Evolutionary conservation across 2,329 filamentous ascomycete genomes (phyloP).

Genomic region (Trichoderma pleuroti): DNA sequence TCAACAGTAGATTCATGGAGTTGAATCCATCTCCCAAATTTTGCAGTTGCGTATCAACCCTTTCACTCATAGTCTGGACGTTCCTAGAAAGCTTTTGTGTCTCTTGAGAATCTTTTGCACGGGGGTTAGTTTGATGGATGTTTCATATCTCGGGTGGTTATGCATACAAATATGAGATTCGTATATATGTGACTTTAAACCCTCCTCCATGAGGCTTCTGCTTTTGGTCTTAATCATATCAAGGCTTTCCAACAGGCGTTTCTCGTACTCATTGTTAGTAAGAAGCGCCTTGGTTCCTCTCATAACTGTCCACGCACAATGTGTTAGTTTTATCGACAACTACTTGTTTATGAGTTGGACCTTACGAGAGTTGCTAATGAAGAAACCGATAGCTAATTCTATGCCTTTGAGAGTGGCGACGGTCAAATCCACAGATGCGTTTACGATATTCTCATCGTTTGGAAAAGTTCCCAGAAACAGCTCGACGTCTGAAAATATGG

Average conservation of each 20-base stretch:
- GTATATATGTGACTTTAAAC: background rate
- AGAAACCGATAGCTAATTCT: background rate
- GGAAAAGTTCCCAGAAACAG: conserved; percentile 1
- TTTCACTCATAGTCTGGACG: background rate
- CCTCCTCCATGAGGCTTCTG: background rate
- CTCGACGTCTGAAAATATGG: background rate
- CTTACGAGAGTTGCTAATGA: background rate
- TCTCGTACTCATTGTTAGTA: background rate
- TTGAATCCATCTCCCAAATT: background rate
- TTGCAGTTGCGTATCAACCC: background rate
- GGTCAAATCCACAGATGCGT: background rate
- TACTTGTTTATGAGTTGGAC: too few relatives aligned
- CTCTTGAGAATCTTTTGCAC: background rate
- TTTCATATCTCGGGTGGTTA: background rate
- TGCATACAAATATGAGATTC: background rate
- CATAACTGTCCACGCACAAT: background rate
- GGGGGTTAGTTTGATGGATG: background rate
- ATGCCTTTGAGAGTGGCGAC: background rate
- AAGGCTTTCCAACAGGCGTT: background rate
- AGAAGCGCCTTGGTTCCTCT: background rate
- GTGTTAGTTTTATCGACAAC: background rate
- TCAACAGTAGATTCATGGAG: background rate
- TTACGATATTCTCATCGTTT: background rate
- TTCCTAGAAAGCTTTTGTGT: background rate
- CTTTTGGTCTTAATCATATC: background rate